Base-by-base conservation (phyloP, 306 rosid genomes). In the Nissolia schottii region DNA sequence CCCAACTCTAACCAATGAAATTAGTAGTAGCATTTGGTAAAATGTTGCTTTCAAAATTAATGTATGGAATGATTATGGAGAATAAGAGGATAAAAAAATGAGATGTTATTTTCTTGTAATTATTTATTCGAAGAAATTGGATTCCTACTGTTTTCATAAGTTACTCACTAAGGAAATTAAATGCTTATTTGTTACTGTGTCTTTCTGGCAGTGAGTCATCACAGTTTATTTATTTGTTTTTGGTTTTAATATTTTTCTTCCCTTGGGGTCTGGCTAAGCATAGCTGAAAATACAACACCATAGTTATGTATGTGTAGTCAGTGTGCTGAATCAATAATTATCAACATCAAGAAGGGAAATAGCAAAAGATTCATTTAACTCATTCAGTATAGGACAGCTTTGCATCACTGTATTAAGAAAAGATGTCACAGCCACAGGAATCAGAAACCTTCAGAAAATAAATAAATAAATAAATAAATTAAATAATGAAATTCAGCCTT, bases 11-110 rank as follows among this genome's bases (percentile, higher is more conserved):
- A 7, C 72, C 61, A 67, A 60, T 49, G 43, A 37, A 37, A 37
- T n/a, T n/a, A n/a, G n/a, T 10, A 45, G 40, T 25, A 19, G 34
- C 37, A 38, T 65, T 65, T n/a, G 71, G 55, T 68, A 40, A 74
- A 51, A 74, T 68, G 63, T 74, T 59, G 72, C 46, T 67, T 73
- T 79, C 57, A 22, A 9, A 67, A n/a, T n/a, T n/a, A n/a, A 18
- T n/a, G 18, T 35, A 16, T 53, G 73, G 14, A 62, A 31, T 37
- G 43, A 37, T 37, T 37, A 11, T 67, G 7, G n/a, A n/a, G n/a
- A 67, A 11, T 55, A 57, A 24, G 27, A 56, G 38, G 25, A 48
- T n/a, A 73, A 40, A 11, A 34, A 25, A 34, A 40, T 20, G 0
- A 5, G 24, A 23, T 24, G 50, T 25, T 61, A 49, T 53, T 74